Evolutionary conservation across 2,329 filamentous ascomycete genomes (phyloP).

Genomic region (Clathrospora elynae): DNA sequence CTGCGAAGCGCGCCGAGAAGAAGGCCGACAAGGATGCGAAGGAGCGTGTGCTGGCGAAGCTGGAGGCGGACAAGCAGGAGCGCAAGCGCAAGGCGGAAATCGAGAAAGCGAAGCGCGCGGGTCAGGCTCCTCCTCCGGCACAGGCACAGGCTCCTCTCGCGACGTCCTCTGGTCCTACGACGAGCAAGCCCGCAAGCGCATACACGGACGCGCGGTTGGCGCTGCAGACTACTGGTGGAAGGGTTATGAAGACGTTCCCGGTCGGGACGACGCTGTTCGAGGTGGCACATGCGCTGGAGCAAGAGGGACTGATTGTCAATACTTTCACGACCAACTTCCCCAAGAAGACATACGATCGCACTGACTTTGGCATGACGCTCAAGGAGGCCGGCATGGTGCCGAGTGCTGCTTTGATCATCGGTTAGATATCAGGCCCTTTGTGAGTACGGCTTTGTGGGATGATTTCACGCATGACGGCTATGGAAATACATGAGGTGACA

Average conservation of each 20-base stretch:
- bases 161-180: conserved; percentile 54
- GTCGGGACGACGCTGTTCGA: conserved; percentile 93
- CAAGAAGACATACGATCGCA: conserved; percentile 72
- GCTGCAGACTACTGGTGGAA: conserved; percentile 76
- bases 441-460: not conserved
- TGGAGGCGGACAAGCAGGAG: conserved; percentile 92
- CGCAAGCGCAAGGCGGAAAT: conserved; percentile 82
- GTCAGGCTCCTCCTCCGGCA: conserved; percentile 61
- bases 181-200: conserved; percentile 68
- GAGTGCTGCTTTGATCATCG: conserved; percentile 83
- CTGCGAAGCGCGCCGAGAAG: conserved; percentile 86
- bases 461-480: not conserved
- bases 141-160: conserved; percentile 55
- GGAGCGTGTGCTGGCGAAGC: conserved; percentile 87
- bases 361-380: conserved; percentile 84
- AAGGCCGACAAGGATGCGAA: conserved; percentile 82
- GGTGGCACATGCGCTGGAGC: conserved; percentile 76
- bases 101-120: conserved; percentile 84
- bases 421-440: conserved; percentile 25
- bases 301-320: conserved; percentile 71
- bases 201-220: conserved; percentile 82
- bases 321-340: conserved; percentile 89
- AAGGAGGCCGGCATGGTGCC: conserved; percentile 91
- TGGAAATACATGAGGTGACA: not conserved
- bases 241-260: conserved; percentile 83